A percentile compares a stretch with the other conserved stretches of the same genome.
These are phyloP conservation scores for Gossypium laxum DNA, from an alignment of 441 rosid genomes.

Conservation along the genomic window DNA sequence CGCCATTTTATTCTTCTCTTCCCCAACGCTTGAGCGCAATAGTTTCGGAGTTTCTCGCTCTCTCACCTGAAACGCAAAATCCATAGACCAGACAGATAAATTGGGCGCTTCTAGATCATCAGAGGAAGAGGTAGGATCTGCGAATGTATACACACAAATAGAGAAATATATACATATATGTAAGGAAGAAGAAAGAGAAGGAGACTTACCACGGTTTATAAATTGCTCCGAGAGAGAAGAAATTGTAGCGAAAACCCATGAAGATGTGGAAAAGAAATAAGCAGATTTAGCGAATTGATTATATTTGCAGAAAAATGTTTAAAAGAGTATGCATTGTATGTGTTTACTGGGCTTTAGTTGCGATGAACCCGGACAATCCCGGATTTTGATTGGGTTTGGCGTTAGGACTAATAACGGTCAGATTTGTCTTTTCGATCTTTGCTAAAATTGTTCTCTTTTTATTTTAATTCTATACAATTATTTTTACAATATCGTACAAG, in stretches of 20 bases:
- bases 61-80: background rate
- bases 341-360: conserved; percentile 6
- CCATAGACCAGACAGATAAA: background rate
- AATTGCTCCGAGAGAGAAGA: background rate
- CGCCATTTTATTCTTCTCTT: conserved; percentile 38
- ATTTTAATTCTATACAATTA: background rate
- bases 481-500: background rate
- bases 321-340: background rate
- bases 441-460: background rate
- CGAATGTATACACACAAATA: background rate
- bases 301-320: background rate
- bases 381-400: conserved; percentile 4
- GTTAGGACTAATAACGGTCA: conserved; percentile 1
- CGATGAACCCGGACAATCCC: conserved; percentile 14
- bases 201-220: background rate
- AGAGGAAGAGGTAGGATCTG: background rate
- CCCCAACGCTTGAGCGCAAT: background rate
- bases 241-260: background rate
- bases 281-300: conserved; percentile 2
- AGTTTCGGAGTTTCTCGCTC: background rate
- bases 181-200: background rate
- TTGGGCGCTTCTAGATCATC: conserved; percentile 7
- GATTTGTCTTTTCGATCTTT: background rate
- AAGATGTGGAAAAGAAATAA: conserved; percentile 23
- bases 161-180: background rate